Conservation (phyloP, 768 basidiomycete genomes). For the Collybia sp. region DNA sequence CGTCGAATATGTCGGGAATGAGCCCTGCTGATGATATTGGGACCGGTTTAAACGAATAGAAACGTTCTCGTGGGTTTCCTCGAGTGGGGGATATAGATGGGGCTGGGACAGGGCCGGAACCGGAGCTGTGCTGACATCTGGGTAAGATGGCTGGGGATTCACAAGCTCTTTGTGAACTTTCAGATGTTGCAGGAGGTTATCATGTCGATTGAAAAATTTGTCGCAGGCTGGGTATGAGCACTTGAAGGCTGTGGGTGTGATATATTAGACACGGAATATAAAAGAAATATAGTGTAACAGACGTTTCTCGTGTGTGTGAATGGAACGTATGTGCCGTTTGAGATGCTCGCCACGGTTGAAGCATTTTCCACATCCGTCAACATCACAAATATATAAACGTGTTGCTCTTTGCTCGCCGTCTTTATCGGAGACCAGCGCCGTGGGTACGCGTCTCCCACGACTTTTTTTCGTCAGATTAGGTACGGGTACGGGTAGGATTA, state of each 20-base stretch:
- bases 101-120: constrained; percentile 5
- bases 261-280: constrained; percentile 11
- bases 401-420: constrained; percentile 13
- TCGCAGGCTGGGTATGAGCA: constrained; percentile 65
- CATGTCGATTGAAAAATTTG: constrained; percentile 74
- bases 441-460: constrained; percentile 73
- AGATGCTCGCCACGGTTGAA: constrained; percentile 74
- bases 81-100: constrained; percentile 5
- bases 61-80: no score
- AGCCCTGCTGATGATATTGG: constrained; percentile 3
- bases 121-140: constrained; percentile 10
- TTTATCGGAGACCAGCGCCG: constrained; percentile 19
- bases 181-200: constrained; percentile 77
- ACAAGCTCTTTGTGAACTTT: constrained; percentile 54
- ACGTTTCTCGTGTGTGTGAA: constrained; percentile 80
- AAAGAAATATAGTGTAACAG: constrained; percentile 25
- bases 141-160: constrained; percentile 6
- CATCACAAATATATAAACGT: constrained; percentile 55
- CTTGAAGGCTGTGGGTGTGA: constrained; percentile 50
- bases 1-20: constrained; percentile 4
- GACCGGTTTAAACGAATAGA: constrained; percentile 3
- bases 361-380: constrained; percentile 67
- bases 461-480: constrained; percentile 80
- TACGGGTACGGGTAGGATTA: constrained; percentile 61
- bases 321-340: constrained; percentile 69